Evolutionary conservation across 208 protist species (phyloP), one percentile per base, ranked within the genome.

Genomic region (Crithidia bombi): DNA sequence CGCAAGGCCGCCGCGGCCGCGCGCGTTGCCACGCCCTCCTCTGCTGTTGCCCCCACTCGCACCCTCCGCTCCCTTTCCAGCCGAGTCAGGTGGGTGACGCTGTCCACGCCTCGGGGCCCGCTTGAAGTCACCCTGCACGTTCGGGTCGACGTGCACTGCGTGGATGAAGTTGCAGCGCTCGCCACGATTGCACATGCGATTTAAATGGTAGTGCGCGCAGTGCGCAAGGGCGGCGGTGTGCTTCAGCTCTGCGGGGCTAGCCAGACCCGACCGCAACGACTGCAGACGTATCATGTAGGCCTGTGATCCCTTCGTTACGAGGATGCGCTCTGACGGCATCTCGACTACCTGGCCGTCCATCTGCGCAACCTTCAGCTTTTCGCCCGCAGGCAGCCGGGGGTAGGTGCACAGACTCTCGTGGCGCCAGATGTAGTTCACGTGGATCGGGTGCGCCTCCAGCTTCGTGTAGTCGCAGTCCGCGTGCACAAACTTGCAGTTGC

Each of bases 391-490:
- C 35, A 92, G 80, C n/a, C 86, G 84, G 6, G 73, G 58, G 69
- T 95, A 95, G 30, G 78, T 90, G 85, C 86, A 91, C 26, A 73
- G 28, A 17, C 65, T 75, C 65, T 85, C 84, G 55, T 78, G 55
- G n/a, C 77, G 80, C 82, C 84, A 94, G 32, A 89, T 78, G 75
- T 94, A 94, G 73, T 94, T 90, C 46, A 92, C 86, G 75, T 94
- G 89, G 63, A 94, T 87, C 21, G 89, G 79, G 73, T 78, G 79
- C 17, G 80, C 73, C 36, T 78, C 75, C 46, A 94, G 73, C 47
- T 58, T 73, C 43, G 38, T 44, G 56, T 67, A 62, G 70, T 89
- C 82, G 65, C 80, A 81, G 73, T 91, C 86, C 23, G 70, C 82
- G 65, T 94, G 89, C 41, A 94, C 89, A 64, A 92, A 91, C 79